A percentile compares a stretch with the other conserved stretches of the same genome.
Conservation (phyloP, 2,329 filamentous ascomycete species). For the Sporothrix phasma region DNA sequence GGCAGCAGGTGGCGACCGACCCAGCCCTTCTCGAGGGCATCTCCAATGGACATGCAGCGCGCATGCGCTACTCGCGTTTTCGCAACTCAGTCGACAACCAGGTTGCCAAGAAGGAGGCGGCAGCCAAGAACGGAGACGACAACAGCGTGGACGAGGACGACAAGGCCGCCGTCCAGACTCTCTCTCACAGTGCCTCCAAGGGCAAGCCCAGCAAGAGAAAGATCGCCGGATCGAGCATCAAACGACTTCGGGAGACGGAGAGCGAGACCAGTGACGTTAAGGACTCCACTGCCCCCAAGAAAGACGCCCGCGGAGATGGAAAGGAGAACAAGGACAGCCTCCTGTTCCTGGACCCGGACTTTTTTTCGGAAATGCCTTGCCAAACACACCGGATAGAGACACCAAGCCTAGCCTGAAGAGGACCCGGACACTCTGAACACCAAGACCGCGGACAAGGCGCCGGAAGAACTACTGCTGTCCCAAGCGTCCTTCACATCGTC, state of each 20-base stretch:
- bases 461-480: conserved; percentile 31
- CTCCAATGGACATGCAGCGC: conserved; percentile 50
- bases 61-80: conserved; percentile 51
- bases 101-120: not conserved
- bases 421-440: not conserved
- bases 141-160: not conserved
- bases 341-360: not conserved
- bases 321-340: conserved; percentile 24
- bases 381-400: not conserved
- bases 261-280: not conserved
- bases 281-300: too few relatives aligned
- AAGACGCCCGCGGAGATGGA: not conserved
- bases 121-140: not conserved
- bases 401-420: not conserved
- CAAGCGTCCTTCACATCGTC: conserved; percentile 17
- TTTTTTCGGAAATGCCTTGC: not conserved
- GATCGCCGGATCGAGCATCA: conserved; percentile 29
- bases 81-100: conserved; percentile 30
- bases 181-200: not conserved
- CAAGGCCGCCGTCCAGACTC: not conserved
- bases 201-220: conserved; percentile 33
- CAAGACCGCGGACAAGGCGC: conserved; percentile 22
- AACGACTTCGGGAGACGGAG: not conserved
- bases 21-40: conserved; percentile 44
- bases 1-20: conserved; percentile 46